phyloP scores from a whole-genome alignment of 2,329 filamentous ascomycete species.

The Sporothrix protearum region DNA sequence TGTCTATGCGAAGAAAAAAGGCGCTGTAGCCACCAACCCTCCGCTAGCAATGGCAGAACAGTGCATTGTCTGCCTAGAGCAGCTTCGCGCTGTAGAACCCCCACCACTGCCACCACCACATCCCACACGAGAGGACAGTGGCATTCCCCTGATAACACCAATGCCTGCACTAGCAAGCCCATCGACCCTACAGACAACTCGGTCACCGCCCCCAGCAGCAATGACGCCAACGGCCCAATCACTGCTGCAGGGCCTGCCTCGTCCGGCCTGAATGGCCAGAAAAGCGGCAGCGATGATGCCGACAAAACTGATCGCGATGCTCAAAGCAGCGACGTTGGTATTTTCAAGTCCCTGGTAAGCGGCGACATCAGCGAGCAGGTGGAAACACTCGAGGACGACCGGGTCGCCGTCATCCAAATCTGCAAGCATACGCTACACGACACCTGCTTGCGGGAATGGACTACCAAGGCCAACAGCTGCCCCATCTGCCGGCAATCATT shows the following conservation, averaged over 20 bases:
- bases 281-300: not conserved
- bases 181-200: not conserved
- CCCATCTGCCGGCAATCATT: constrained; percentile 93
- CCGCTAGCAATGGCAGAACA: constrained; percentile 52
- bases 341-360: not conserved
- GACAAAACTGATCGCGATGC: not conserved
- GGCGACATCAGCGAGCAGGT: constrained; percentile 31
- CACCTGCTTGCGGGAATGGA: constrained; percentile 89
- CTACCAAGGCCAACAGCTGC: constrained; percentile 94
- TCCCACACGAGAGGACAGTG: constrained; percentile 20
- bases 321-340: not conserved
- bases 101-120: constrained; percentile 27
- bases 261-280: constrained; percentile 2
- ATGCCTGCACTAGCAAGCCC: constrained; percentile 3
- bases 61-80: constrained; percentile 67
- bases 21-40: constrained; percentile 20
- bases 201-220: not conserved
- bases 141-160: constrained; percentile 17
- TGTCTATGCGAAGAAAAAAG: constrained; percentile 28
- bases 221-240: constrained; percentile 14
- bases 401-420: constrained; percentile 61
- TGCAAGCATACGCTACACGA: constrained; percentile 94
- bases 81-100: constrained; percentile 38
- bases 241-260: not conserved
- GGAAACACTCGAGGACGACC: constrained; percentile 37